Evolutionary conservation across 202 grass and related monocot species (phyloP), one percentile per base, ranked within the genome.

Genomic region (Bolboschoenoplectus hybrid): DNA sequence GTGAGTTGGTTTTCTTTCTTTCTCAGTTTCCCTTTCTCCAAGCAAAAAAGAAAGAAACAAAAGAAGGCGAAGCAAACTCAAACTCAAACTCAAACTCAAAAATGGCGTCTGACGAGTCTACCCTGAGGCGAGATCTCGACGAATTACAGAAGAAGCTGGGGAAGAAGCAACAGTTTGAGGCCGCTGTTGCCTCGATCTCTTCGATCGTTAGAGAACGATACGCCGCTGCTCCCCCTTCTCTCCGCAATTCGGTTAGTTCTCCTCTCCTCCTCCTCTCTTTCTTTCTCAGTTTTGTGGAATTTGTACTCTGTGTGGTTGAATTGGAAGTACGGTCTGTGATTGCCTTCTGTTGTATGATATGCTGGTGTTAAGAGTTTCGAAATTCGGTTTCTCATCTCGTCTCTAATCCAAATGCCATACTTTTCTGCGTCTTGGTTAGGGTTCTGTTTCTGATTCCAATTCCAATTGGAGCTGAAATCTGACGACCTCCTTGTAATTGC

Each of bases 161-260:
- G 13, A 94, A 89, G 93, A 95, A 94, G 86, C 90, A 91, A 50
- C 90, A 93, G 0, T 95, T 95, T 84, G 91, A 92, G 91, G 91
- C 72, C 72, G 91, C 93, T 26, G 90, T 94, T 19, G 66, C 80
- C 44, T 88, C 92, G n/a, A 87, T 98, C 67, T 50, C 89, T 12
- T 85, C 89, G 43, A 71, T 90, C 26, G 50, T 94, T 2, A 86
- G 80, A 41, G 86, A 91, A 32, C 80, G 81, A 50, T 94, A 96
- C 87, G 72, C 74, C 5, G 81, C 39, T 61, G 85, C 93, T 47
- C 88, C 93, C 5, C 91, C 91, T 0, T 66, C 90, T 49, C 86
- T 98, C 32, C 90, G 91, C 74, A 88, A 87, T 91, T 91, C 85
- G 90, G 96, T 98, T 2, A 95, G 43, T 34, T 34, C 57, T 49